These are phyloP conservation scores for Saccharomyces jurei DNA, from an alignment of 805 yeast genomes.

Conservation along the genomic window DNA sequence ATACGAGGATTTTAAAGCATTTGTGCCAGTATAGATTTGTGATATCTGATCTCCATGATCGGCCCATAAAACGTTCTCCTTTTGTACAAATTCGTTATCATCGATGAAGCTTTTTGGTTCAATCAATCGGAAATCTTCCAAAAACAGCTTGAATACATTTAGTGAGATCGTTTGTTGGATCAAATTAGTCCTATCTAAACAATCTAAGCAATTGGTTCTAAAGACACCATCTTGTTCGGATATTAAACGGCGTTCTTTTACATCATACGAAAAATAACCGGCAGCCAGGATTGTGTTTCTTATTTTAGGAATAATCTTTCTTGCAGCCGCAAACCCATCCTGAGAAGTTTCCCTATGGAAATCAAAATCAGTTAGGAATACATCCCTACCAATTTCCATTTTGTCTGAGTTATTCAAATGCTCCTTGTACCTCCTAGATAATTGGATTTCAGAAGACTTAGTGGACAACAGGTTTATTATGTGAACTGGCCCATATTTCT, in stretches of 20 bases:
- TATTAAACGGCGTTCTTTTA: constrained; percentile 41
- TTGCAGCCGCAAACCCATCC: constrained; percentile 80
- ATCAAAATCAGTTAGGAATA: constrained; percentile 75
- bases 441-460: constrained; percentile 65
- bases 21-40: constrained; percentile 94
- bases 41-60: constrained; percentile 96
- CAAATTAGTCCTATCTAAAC: constrained; percentile 87
- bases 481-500: constrained; percentile 79
- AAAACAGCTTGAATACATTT: constrained; percentile 51
- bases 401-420: constrained; percentile 42
- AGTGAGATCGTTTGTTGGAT: constrained; percentile 76
- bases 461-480: constrained; percentile 75
- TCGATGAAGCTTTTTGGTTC: constrained; percentile 15
- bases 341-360: constrained; percentile 87
- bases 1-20: constrained; percentile 89
- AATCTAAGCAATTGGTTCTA: constrained; percentile 87
- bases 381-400: constrained; percentile 22
- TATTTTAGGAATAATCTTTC: constrained; percentile 55
- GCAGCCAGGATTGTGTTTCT: constrained; percentile 60
- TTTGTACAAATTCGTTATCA: constrained; percentile 50
- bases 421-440: constrained; percentile 55
- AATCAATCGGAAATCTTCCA: constrained; percentile 34
- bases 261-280: constrained; percentile 76
- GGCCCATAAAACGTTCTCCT: constrained; percentile 89
- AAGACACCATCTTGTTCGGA: constrained; percentile 85